Base-by-base conservation (phyloP, 108 stramenopile species). In the Stephanodiscus triporus region DNA sequence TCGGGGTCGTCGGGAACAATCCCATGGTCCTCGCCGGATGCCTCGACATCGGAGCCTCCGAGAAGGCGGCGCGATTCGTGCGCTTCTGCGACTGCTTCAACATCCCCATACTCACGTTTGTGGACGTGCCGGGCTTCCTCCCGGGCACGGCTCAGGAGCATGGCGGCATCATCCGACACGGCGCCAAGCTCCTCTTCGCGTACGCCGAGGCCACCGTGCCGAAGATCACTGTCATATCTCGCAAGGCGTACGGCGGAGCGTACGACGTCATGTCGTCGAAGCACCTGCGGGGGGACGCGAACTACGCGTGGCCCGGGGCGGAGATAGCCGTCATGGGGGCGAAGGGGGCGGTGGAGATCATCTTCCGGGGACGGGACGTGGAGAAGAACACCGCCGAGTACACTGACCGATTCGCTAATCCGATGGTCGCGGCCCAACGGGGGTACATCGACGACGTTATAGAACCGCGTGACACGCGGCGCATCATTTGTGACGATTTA, bases 261-360 rank as follows among this genome's bases (percentile, higher is more conserved):
- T 99, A 99, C 77, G 98, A 99, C 83, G 99, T 93, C n/a, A 99
- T 99, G 99, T 77, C 94, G 47, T 97, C 95, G 61, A 99, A 99
- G 88, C 99, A 99, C 81, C 85, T 99, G 55, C 84, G 95, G 23
- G 97, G 92, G 0, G 99, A 99, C 90, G 88, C 84, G 68, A 99
- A 99, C 80, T 99, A 98, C 77, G 96, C 99, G 36, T 99, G 98
- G 97, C 99, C 99, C 5, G 89, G 93, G 17, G 97, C 93, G 2
- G 96, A 98, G 82, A 84, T 99, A 64, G 96, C 97, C 16, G 99
- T 99, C 23, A 99, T 99, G 99, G 99, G 99, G 17, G 98, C 99
- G 54, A 99, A 99, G 81, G 99, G 99, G 13, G 99, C 99, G 11
- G 98, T 97, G 37, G 97, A 99, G 76, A 99, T 99, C 69, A 91